Percentiles rank a stretch among this genome's conserved stretches.
Conservation (phyloP, 2,329 filamentous ascomycete genomes). For the Verticillium klebahnii region DNA sequence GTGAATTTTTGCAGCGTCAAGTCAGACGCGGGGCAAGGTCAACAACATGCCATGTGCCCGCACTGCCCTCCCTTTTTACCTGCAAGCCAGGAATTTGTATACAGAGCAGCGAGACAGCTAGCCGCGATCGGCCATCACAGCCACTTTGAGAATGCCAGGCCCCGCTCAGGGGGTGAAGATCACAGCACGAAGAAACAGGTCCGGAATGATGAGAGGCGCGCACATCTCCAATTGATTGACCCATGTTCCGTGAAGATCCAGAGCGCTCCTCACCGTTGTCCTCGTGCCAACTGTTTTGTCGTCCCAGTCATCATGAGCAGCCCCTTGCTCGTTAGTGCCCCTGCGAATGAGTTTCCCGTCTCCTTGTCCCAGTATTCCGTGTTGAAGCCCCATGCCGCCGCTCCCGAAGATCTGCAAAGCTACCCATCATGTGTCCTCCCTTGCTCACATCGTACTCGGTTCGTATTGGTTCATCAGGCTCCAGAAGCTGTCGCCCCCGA, state of each 20-base stretch:
- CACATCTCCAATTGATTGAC: background rate
- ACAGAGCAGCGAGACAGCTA: background rate
- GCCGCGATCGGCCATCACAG: background rate
- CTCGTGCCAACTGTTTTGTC: background rate
- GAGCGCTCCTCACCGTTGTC: background rate
- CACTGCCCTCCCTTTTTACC: background rate
- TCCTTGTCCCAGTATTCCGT: background rate
- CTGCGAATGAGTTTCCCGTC: background rate
- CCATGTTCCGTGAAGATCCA: background rate
- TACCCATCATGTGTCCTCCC: background rate
- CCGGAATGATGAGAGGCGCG: background rate
- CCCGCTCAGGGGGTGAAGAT: background rate
- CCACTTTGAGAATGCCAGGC: background rate
- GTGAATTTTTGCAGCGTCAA: too few species aligned
- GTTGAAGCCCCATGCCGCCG: background rate
- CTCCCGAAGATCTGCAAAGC: background rate
- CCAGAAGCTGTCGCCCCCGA: slow-evolving; percentile 52
- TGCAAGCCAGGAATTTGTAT: background rate
- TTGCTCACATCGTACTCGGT: slow-evolving; percentile 15
- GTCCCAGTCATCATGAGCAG: background rate
- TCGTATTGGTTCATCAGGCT: slow-evolving; percentile 48
- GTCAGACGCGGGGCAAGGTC: too few species aligned
- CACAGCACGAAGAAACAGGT: background rate
- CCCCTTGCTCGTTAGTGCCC: background rate
- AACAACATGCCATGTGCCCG: background rate